These are phyloP conservation scores for Wallacemonas sp. DNA, from an alignment of 208 protist species.

Conservation along the genomic window DNA sequence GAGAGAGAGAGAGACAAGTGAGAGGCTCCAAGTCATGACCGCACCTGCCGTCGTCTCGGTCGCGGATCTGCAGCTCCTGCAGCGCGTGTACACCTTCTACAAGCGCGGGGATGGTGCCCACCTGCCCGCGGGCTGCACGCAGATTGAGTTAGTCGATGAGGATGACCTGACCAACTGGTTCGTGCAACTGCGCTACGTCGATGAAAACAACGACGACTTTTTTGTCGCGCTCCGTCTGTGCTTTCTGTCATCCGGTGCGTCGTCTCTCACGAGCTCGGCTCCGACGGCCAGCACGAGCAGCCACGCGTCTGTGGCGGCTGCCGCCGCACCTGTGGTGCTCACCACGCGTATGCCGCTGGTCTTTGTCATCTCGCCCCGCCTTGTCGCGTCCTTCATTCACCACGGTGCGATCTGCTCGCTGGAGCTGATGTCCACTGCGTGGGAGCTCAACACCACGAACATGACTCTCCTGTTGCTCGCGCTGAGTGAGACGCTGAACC, in stretches of 20 bases:
- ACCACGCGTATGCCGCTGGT: slow-evolving; percentile 65
- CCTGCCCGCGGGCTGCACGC: slow-evolving; percentile 4
- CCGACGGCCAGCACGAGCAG: not conserved
- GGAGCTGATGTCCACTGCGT: slow-evolving; percentile 76
- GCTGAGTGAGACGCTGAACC: slow-evolving; percentile 72
- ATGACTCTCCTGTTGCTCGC: slow-evolving; percentile 55
- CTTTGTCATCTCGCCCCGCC: slow-evolving; percentile 75
- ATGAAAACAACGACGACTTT: slow-evolving; percentile 68
- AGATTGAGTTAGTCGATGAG: slow-evolving; percentile 69
- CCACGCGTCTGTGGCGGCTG: not conserved
- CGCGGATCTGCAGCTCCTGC: slow-evolving; percentile 55
- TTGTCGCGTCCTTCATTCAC: slow-evolving; percentile 81
- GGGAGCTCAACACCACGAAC: slow-evolving; percentile 53
- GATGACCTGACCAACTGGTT: slow-evolving; percentile 82
- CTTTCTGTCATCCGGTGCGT: slow-evolving; percentile 28
- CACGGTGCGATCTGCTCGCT: slow-evolving; percentile 82
- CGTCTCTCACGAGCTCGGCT: not conserved
- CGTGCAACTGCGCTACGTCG: slow-evolving; percentile 68
- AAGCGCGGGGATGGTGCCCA: slow-evolving; percentile 26
- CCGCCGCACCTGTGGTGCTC: not conserved
- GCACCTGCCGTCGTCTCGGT: slow-evolving; percentile 32
- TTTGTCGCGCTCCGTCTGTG: slow-evolving; percentile 62
- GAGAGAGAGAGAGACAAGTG: too few species aligned
- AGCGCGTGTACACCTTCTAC: slow-evolving; percentile 55
- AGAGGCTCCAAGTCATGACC: too few species aligned